phyloP scores from a whole-genome alignment of 1,284 basidiomycete species.

The Leccinum cinnamomeum region DNA sequence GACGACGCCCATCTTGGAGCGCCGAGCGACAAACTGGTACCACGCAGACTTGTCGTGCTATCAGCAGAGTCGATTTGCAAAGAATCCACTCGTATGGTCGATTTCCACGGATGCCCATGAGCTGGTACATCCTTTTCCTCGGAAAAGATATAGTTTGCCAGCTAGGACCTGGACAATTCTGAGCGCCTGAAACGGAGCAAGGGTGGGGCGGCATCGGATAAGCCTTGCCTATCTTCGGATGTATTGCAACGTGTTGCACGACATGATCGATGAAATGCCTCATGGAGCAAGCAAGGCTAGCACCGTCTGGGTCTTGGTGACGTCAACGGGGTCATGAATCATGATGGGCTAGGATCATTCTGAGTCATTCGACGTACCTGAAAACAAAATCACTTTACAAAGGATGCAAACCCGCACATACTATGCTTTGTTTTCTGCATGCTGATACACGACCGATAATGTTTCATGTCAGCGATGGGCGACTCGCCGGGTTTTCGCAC shows the following conservation, averaged over 20 bases:
- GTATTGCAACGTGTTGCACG: slow-evolving; percentile 21
- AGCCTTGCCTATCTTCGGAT: slow-evolving; percentile 10
- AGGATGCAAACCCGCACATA: not conserved
- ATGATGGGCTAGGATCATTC: not conserved
- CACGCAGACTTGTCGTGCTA: not conserved
- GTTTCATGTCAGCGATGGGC: not conserved
- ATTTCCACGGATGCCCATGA: slow-evolving; percentile 5
- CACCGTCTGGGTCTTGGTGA: not conserved
- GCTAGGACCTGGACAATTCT: slow-evolving; percentile 2
- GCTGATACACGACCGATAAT: not conserved
- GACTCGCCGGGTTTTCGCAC: not conserved
- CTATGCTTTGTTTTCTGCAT: not conserved
- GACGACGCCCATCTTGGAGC: slow-evolving; percentile 5
- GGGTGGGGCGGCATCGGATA: slow-evolving; percentile 8
- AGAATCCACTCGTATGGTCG: slow-evolving; percentile 10
- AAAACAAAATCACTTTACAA: too few relatives aligned
- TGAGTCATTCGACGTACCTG: not conserved
- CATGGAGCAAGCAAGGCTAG: not conserved
- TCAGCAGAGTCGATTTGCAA: slow-evolving; percentile 11
- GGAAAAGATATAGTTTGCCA: slow-evolving; percentile 2
- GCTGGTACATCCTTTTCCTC: slow-evolving; percentile 4
- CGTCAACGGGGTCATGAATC: not conserved
- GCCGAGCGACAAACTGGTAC: not conserved
- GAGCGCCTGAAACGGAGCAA: slow-evolving; percentile 6
- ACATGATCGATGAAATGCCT: not conserved